Evolutionary conservation across 257 asterid species (phyloP).

Genomic region (Solanum infundibuliforme): DNA sequence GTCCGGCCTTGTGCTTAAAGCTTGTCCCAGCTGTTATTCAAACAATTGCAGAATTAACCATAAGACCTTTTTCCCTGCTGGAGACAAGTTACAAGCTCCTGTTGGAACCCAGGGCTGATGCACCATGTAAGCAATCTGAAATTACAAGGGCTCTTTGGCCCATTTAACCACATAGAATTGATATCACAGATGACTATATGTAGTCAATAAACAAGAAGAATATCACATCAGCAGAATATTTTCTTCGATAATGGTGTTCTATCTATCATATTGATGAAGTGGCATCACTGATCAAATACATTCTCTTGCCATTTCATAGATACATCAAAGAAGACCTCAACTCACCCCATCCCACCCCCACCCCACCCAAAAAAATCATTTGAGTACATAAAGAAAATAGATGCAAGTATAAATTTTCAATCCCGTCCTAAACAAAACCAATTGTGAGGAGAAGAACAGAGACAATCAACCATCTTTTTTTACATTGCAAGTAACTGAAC

Average conservation of each 20-base stretch:
- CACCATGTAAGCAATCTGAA: neutral
- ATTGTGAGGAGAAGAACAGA: neutral
- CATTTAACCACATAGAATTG: neutral
- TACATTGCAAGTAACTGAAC: neutral
- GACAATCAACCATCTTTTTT: neutral
- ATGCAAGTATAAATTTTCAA: neutral
- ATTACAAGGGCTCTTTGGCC: neutral
- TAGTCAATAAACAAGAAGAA: neutral
- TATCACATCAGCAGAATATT: neutral
- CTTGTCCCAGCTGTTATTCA: conserved; percentile 86
- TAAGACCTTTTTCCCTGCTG: neutral
- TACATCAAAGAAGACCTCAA: neutral
- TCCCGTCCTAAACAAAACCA: neutral
- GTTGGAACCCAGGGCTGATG: neutral
- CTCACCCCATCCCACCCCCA: neutral
- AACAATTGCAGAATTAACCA: conserved; percentile 6
- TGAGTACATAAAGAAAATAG: neutral
- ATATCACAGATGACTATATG: neutral
- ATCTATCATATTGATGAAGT: neutral
- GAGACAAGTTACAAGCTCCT: neutral
- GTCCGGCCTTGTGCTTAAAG: conserved; percentile 95
- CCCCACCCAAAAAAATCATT: neutral
- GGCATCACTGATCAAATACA: neutral
- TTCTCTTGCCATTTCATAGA: neutral
- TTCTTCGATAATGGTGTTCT: neutral